Percentiles rank a stretch among this genome's conserved stretches.
phyloP scores from a whole-genome alignment of 805 yeast genomes.

The Kuraishia cidri region DNA sequence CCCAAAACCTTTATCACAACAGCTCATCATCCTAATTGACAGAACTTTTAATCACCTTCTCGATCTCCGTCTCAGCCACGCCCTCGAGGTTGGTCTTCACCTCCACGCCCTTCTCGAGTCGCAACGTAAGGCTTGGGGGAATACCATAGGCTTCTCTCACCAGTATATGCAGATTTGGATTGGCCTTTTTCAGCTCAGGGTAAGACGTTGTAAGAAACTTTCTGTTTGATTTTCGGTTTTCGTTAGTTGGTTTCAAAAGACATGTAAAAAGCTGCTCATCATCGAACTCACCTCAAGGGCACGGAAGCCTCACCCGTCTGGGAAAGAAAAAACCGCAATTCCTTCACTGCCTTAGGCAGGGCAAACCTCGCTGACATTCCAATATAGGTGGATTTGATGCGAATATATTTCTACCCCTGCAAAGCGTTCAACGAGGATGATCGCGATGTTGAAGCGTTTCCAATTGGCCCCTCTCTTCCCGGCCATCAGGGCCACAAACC shows the following conservation, averaged over 20 bases:
- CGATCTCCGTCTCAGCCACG: constrained; percentile 35
- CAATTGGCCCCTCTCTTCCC: too few species aligned
- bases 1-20: too few species aligned
- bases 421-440: too few species aligned
- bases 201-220: constrained; percentile 55
- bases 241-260: background rate
- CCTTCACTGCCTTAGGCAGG: constrained; percentile 52
- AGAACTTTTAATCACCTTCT: too few species aligned
- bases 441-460: too few species aligned
- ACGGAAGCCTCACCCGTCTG: constrained; percentile 70
- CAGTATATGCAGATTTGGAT: constrained; percentile 64
- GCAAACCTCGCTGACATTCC: constrained; percentile 13
- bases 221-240: constrained; percentile 19
- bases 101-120: constrained; percentile 53
- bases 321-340: constrained; percentile 74
- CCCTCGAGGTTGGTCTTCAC: constrained; percentile 39
- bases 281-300: constrained; percentile 39
- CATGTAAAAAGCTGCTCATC: too few species aligned
- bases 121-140: constrained; percentile 65
- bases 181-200: constrained; percentile 51
- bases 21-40: too few species aligned
- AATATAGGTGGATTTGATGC: background rate
- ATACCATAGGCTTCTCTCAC: constrained; percentile 72
- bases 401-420: too few species aligned
- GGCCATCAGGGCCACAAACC: too few species aligned